Conservation (phyloP, 768 basidiomycete species). For the Hirschioporus abietinus region DNA sequence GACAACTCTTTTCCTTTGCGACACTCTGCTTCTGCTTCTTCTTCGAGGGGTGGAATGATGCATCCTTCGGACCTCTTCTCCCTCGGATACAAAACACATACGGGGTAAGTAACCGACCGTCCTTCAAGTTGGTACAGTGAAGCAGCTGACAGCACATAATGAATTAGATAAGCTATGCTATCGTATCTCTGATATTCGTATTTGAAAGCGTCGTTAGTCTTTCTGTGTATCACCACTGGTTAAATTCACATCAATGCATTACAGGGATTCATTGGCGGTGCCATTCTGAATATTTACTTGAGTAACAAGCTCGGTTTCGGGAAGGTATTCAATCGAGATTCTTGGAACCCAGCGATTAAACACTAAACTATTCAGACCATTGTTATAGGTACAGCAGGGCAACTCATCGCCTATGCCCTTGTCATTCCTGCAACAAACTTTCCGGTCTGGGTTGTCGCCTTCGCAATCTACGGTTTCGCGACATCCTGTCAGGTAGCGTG, state of each 20-base stretch:
- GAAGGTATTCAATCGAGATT: slow-evolving; percentile 23
- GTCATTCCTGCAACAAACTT: slow-evolving; percentile 32
- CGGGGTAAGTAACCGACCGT: slow-evolving; percentile 17
- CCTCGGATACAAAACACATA: slow-evolving; percentile 34
- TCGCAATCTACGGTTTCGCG: slow-evolving; percentile 45
- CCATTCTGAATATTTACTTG: slow-evolving; percentile 33
- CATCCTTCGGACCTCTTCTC: slow-evolving; percentile 31
- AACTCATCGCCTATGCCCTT: neutral
- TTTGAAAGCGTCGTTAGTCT: slow-evolving; percentile 30
- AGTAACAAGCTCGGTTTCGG: slow-evolving; percentile 37
- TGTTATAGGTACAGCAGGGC: slow-evolving; percentile 9
- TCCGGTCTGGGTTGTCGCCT: slow-evolving; percentile 46
- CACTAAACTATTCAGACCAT: neutral
- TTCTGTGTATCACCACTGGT: neutral
- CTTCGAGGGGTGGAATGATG: slow-evolving; percentile 33
- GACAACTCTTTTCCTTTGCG: neutral
- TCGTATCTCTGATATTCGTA: slow-evolving; percentile 40
- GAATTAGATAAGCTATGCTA: slow-evolving; percentile 30
- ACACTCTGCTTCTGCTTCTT: slow-evolving; percentile 5
- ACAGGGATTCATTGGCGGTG: slow-evolving; percentile 38
- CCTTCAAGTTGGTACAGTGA: slow-evolving; percentile 1
- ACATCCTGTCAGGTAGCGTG: slow-evolving; percentile 64
- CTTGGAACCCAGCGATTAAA: neutral
- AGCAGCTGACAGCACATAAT: neutral
- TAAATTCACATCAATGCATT: neutral